These are phyloP conservation scores for Neoboletus magnificus DNA, from an alignment of 768 basidiomycete species.

Conservation along the genomic window DNA sequence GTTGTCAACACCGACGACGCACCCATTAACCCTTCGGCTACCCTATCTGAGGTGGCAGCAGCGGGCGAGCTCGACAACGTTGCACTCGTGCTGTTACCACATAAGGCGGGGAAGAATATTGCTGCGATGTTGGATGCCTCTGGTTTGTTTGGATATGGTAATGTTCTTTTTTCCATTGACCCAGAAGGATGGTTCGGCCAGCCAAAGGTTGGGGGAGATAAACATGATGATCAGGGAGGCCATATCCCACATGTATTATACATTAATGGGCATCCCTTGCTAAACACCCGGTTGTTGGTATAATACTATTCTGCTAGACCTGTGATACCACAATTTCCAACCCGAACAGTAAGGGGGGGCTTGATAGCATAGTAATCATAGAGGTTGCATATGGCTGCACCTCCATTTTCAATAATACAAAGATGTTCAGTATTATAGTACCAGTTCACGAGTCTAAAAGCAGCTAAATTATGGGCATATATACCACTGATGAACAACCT, in stretches of 20 bases:
- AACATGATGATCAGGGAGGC: constrained; percentile 25
- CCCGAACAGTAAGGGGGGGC: background rate
- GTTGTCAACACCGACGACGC: constrained; percentile 64
- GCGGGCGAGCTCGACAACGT: constrained; percentile 58
- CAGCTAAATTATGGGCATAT: too few species aligned
- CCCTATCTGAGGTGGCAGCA: constrained; percentile 49
- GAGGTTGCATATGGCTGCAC: too few species aligned
- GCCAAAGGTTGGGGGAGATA: constrained; percentile 10
- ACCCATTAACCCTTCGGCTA: constrained; percentile 65
- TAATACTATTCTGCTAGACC: constrained; percentile 28
- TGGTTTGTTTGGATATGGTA: constrained; percentile 44
- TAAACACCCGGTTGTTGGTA: constrained; percentile 70
- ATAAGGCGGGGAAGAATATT: constrained; percentile 50
- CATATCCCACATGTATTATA: constrained; percentile 56
- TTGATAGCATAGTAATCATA: background rate
- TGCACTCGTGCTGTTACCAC: constrained; percentile 57
- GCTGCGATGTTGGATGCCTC: constrained; percentile 53
- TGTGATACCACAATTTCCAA: background rate
- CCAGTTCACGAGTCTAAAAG: too few species aligned
- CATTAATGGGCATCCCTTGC: constrained; percentile 71
- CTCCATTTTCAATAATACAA: too few species aligned
- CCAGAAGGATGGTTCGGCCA: constrained; percentile 31
- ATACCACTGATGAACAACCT: too few species aligned
- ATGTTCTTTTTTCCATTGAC: constrained; percentile 52
- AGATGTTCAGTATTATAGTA: too few species aligned